Evolutionary conservation across 2,329 filamentous ascomycete species (phyloP).

Genomic region (Ceratocystis alfenasii): DNA sequence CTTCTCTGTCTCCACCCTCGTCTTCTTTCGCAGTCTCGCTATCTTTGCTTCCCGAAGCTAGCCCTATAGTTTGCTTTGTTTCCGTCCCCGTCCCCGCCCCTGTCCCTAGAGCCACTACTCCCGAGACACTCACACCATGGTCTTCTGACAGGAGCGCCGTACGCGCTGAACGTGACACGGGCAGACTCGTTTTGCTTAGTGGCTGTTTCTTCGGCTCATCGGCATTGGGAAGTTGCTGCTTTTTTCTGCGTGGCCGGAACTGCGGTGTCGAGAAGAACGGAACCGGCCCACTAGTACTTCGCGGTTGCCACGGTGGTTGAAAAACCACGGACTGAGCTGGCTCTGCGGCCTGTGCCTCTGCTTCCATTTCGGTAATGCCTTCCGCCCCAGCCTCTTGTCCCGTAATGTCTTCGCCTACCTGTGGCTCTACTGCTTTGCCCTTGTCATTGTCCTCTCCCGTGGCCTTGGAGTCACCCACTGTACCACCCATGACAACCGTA

Average conservation of each 20-base stretch:
- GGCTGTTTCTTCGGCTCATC: slow-evolving; percentile 6
- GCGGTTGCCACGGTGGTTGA: slow-evolving; percentile 26
- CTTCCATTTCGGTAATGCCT: neutral
- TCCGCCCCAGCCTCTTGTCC: neutral
- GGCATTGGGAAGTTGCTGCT: slow-evolving; percentile 12
- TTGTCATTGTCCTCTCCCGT: neutral
- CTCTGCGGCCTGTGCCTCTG: neutral
- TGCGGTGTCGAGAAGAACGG: slow-evolving; percentile 20
- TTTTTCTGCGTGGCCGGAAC: slow-evolving; percentile 19
- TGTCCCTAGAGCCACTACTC: neutral
- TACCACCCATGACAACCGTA: neutral
- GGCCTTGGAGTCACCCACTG: neutral
- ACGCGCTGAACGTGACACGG: slow-evolving; percentile 16
- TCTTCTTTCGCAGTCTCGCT: neutral
- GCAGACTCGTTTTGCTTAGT: slow-evolving; percentile 15
- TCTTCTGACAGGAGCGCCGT: slow-evolving; percentile 20
- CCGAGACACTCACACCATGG: slow-evolving; percentile 20
- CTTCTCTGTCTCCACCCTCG: neutral
- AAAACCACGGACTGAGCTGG: slow-evolving; percentile 28
- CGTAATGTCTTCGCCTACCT: neutral
- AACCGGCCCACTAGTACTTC: neutral
- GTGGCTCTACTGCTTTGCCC: neutral
- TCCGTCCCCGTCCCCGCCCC: neutral
- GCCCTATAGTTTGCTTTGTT: neutral
- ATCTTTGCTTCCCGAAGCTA: neutral